phyloP scores from a whole-genome alignment of 139 green algal genomes.

The Coelastrella sp. region DNA sequence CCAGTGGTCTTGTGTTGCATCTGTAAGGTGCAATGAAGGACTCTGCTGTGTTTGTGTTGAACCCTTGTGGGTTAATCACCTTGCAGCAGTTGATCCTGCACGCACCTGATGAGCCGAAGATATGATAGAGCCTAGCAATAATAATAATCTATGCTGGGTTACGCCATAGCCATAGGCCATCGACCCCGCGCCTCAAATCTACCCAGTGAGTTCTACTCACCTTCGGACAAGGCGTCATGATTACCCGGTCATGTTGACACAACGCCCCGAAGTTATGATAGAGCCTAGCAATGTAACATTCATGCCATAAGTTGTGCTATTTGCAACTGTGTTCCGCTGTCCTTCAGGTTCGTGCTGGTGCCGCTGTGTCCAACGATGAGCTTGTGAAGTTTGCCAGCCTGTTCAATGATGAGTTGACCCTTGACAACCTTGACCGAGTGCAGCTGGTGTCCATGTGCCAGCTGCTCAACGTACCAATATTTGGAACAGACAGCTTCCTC shows the following conservation, averaged over 20 bases:
- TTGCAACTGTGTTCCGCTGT: not conserved
- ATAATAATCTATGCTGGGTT: no score
- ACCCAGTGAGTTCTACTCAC: no score
- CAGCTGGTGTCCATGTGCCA: slow-evolving; percentile 94
- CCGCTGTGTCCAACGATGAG: slow-evolving; percentile 88
- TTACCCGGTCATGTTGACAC: no score
- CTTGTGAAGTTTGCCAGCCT: slow-evolving; percentile 94
- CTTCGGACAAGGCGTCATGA: no score
- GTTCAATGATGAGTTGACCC: slow-evolving; percentile 99
- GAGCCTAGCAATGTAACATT: no score
- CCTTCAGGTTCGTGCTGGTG: slow-evolving; percentile 85
- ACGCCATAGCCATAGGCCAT: no score
- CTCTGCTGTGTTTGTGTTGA: not conserved
- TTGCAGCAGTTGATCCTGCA: not conserved
- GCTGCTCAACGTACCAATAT: slow-evolving; percentile 93
- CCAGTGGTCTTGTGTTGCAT: no score
- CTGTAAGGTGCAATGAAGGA: no score
- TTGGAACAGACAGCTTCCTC: slow-evolving; percentile 97
- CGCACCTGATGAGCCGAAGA: not conserved
- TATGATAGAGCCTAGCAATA: no score
- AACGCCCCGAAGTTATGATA: no score
- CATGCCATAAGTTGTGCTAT: no score
- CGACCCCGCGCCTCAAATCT: no score
- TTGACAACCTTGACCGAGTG: slow-evolving; percentile 97
- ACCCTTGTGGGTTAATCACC: not conserved